phyloP scores from a whole-genome alignment of 192 early-diverging fungal genomes.

The Coemansia interrupta region DNA sequence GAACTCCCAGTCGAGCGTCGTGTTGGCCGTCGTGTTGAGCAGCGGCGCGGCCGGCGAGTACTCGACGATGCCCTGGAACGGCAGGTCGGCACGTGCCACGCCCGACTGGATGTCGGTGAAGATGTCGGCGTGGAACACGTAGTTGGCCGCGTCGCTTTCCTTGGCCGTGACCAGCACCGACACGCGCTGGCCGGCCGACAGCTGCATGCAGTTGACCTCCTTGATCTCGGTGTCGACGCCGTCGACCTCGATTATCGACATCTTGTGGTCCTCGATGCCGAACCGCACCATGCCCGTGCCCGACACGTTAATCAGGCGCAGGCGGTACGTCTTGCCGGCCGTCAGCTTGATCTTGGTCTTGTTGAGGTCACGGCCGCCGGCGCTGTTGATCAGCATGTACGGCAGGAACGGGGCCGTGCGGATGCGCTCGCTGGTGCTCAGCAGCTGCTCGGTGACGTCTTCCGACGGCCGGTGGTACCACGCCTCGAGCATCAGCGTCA shows the following conservation, averaged over 20 bases:
- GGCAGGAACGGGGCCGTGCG: constrained; percentile 35
- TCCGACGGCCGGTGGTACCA: constrained; percentile 66
- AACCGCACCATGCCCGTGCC: constrained; percentile 70
- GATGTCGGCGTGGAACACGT: constrained; percentile 68
- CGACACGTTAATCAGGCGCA: constrained; percentile 77
- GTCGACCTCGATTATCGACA: constrained; percentile 81
- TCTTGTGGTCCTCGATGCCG: constrained; percentile 72
- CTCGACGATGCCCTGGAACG: constrained; percentile 39
- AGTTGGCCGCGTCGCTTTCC: constrained; percentile 58
- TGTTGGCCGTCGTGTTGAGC: constrained; percentile 17
- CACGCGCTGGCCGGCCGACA: constrained; percentile 73
- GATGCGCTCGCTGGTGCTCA: constrained; percentile 49
- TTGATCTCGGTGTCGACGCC: constrained; percentile 63
- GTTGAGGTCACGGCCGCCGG: constrained; percentile 56
- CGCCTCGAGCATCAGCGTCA: constrained; percentile 63
- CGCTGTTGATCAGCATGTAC: constrained; percentile 56
- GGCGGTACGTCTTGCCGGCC: constrained; percentile 77
- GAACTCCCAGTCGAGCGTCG: constrained; percentile 43
- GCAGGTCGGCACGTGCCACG: constrained; percentile 32
- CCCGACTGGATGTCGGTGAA: constrained; percentile 47
- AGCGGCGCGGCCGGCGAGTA: constrained; percentile 26
- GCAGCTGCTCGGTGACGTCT: constrained; percentile 56
- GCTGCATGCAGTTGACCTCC: constrained; percentile 54
- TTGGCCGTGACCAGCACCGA: constrained; percentile 79
- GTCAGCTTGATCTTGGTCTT: constrained; percentile 56